Evolutionary conservation across 441 rosid species (phyloP), one percentile per base, ranked within the genome.

Genomic region (Gossypium lobatum): DNA sequence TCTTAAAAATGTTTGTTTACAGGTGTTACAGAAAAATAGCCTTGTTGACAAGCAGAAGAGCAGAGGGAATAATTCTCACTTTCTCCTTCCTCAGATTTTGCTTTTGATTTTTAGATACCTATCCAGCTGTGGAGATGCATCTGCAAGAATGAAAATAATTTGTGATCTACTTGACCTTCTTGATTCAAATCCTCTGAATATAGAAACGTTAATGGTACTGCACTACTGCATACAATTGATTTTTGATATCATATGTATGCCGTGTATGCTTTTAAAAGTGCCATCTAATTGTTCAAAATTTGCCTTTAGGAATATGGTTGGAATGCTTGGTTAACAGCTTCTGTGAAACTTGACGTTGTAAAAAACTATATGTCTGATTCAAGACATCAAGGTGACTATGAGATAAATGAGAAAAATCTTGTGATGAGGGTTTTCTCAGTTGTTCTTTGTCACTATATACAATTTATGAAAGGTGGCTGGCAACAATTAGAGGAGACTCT

Each of bases 401-500:
- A 83, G 82, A 74, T 76, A 63, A 84, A 79, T 75, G 99, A 96
- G 84, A 93, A 84, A 80, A 82, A 78, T 73, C 79, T 89, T 80
- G 87, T 88, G 80, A 91, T 90, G 88, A 88, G 88, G 77, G 74
- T 96, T 68, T 93, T 84, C 75, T 90, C 90, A 75, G 84, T 88
- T 78, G 96, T 93, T 82, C 98, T 96, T 77, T 87, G 93, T 83
- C 93, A 96, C 88, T 88, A 87, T 85, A 82, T 93, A 67, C 84
- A 81, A 76, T 92, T 85, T 45, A 86, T 93, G 69, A 96, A 93
- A 88, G 99, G 99, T 74, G 99, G 99, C 77, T 96, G 99, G 99
- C 98, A 92, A 78, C 96, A 86, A 66, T 79, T 96, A 77, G 99
- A 96, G 80, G 99, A 93, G 84, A 92, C 98, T 20, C 85, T 85